Conservation (phyloP, 2,329 filamentous ascomycete genomes). For the Xylaria digitata region DNA sequence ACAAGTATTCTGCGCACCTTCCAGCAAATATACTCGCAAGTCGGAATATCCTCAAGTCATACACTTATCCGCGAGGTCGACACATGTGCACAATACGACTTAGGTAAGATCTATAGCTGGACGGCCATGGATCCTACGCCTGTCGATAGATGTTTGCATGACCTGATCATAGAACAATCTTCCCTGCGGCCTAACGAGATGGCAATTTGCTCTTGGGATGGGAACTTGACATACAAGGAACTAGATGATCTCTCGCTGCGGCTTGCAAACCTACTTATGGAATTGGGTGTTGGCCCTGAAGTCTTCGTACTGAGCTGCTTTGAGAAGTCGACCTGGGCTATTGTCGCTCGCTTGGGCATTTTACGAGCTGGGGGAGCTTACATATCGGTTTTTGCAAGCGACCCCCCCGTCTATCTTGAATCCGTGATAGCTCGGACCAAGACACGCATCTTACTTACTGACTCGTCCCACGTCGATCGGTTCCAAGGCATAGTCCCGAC, state of each 20-base stretch:
- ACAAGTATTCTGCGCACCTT: constrained; percentile 37
- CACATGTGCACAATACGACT: constrained; percentile 26
- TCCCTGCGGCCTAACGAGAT: constrained; percentile 23
- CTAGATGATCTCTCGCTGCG: constrained; percentile 36
- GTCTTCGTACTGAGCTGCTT: constrained; percentile 51
- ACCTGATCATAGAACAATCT: constrained; percentile 36
- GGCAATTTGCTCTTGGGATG: constrained; percentile 35
- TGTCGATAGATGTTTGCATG: constrained; percentile 31
- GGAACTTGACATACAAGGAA: constrained; percentile 36
- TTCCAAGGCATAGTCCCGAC: constrained; percentile 36
- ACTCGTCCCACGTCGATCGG: constrained; percentile 18
- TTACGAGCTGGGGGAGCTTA: constrained; percentile 52
- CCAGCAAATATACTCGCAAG: constrained; percentile 36
- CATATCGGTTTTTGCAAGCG: constrained; percentile 54
- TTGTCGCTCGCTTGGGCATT: constrained; percentile 52
- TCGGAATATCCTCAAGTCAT: constrained; percentile 14
- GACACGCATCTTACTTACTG: constrained; percentile 35
- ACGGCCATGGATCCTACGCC: constrained; percentile 32
- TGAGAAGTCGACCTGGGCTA: constrained; percentile 52
- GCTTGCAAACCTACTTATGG: constrained; percentile 48
- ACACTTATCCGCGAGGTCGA: constrained; percentile 34
- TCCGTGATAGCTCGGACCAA: constrained; percentile 36
- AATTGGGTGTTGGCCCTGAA: constrained; percentile 50
- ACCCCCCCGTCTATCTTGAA: constrained; percentile 47
- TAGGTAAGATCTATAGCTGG: constrained; percentile 33